Percentiles rank a stretch among this genome's conserved stretches.
Evolutionary conservation across 2,329 filamentous ascomycete species (phyloP).

Genomic region (Trichoderma afroharzianum): DNA sequence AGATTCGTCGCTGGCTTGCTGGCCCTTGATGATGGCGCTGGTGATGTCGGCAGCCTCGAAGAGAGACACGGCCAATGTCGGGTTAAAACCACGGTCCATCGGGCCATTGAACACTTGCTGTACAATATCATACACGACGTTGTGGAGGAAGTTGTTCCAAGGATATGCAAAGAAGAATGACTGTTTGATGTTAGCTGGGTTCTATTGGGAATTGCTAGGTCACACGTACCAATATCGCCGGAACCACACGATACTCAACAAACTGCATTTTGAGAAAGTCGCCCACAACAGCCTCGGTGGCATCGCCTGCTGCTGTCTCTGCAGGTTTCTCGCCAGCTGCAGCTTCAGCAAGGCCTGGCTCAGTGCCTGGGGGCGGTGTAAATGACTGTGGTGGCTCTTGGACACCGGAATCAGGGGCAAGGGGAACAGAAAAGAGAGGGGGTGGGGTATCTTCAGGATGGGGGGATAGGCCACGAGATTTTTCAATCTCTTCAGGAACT

Average conservation of each 20-base stretch:
- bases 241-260: conserved; percentile 89
- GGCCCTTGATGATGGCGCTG: conserved; percentile 85
- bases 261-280: conserved; percentile 96
- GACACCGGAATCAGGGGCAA: conserved; percentile 28
- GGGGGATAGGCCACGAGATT: conserved; percentile 41
- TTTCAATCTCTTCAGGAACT: conserved; percentile 16
- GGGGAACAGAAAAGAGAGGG: conserved; percentile 48
- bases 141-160: conserved; percentile 99
- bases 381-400: conserved; percentile 23
- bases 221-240: conserved; percentile 79
- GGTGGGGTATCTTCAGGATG: conserved; percentile 66
- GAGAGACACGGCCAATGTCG: conserved; percentile 81
- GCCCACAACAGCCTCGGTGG: conserved; percentile 72
- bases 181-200: conserved; percentile 40
- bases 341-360: background rate
- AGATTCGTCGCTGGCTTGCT: conserved; percentile 79
- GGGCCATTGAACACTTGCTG: conserved; percentile 99
- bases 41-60: conserved; percentile 91
- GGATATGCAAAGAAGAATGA: conserved; percentile 98
- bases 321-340: conserved; percentile 14
- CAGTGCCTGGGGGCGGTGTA: background rate
- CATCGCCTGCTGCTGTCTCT: conserved; percentile 16
- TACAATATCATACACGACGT: conserved; percentile 97
- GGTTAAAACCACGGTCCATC: conserved; percentile 94
- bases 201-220: background rate